Percentiles rank a stretch among this genome's conserved stretches.
Evolutionary conservation across 257 asterid genomes (phyloP).

Genomic region (Solanum appendiculatum): DNA sequence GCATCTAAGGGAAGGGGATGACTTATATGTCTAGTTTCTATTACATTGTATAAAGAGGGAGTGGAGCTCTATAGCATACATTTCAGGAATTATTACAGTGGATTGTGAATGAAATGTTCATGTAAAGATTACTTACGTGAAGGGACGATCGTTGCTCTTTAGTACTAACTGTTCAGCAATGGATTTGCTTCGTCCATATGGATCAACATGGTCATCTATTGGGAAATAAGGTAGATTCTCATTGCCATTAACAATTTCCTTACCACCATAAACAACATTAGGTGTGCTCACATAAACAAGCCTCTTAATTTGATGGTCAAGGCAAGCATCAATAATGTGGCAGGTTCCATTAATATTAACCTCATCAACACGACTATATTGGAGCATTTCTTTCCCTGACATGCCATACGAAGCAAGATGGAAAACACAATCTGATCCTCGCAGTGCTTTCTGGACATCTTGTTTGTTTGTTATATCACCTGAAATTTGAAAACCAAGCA

Average conservation of each 20-base stretch:
- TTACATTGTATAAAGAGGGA: not conserved
- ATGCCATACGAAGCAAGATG: conserved; percentile 96
- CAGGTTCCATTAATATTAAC: conserved; percentile 81
- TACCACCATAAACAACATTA: conserved; percentile 79
- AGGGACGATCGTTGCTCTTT: conserved; percentile 69
- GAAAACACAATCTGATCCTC: conserved; percentile 78
- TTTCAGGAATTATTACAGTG: not conserved
- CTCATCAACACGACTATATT: conserved; percentile 70
- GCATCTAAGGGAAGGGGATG: not conserved
- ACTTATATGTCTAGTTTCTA: not conserved
- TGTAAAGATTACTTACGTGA: conserved; percentile 40
- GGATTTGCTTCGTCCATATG: conserved; percentile 88
- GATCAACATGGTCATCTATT: conserved; percentile 71
- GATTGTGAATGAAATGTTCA: not conserved
- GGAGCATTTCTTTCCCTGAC: conserved; percentile 98
- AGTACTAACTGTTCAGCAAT: conserved; percentile 87
- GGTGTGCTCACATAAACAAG: conserved; percentile 89
- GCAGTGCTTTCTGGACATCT: conserved; percentile 62
- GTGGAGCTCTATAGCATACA: not conserved
- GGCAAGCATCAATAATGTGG: conserved; percentile 73
- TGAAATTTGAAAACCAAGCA: conserved; percentile 4
- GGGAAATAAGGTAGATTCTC: conserved; percentile 82
- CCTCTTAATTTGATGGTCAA: conserved; percentile 55
- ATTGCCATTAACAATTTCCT: conserved; percentile 77
- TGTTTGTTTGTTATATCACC: conserved; percentile 62